Evolutionary conservation across 2,329 filamentous ascomycete genomes (phyloP), one percentile per base, ranked within the genome.

Genomic region (Conoideocrella luteorostrata): DNA sequence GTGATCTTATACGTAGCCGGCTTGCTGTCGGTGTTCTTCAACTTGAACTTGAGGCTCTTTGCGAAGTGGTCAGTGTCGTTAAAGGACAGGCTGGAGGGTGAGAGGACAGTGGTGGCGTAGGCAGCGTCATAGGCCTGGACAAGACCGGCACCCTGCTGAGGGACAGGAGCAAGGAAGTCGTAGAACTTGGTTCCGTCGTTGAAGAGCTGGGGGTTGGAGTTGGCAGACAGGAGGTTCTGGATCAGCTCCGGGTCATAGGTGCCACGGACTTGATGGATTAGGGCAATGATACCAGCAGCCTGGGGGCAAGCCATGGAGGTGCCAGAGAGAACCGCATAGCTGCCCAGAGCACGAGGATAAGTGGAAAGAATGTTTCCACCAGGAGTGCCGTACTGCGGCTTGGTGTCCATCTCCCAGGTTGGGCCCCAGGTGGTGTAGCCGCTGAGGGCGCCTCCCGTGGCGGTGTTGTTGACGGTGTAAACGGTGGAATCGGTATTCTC

Each of bases 271-370:
- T 77, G 65, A 30, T 68, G 69, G 46, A 80, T 58, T 28, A 82
- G 66, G 1, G 77, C 77, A 32, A 71, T 66, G 41, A 78, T 69
- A 26, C 68, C 79, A 4, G 77, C 75, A 5, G 71, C 63, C 12
- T 77, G 67, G 7, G 78, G 77, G 26, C 71, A 72, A 3, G 78
- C 70, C 79, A 84, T 82, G 2, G 77, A 80, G 0, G 77, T 80
- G 11, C 77, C 77, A 26, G 66, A 78, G 21, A 70, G 59, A 1
- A 79, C 68, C 18, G 67, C 69, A 41, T 79, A 82, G 23, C 62
- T 60, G 20, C 72, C 72, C 24, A 64, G 54, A 4, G 60, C 59
- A 4, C 55, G 47, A 0, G 74, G 77, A 49, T 67, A 82, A 0
- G 77, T 81, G 9, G 77, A 79, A 21, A 82, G 59, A 36, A 82